These are phyloP conservation scores for Leptosphaerulina australis DNA, from an alignment of 2,329 filamentous ascomycete genomes.

Conservation along the genomic window DNA sequence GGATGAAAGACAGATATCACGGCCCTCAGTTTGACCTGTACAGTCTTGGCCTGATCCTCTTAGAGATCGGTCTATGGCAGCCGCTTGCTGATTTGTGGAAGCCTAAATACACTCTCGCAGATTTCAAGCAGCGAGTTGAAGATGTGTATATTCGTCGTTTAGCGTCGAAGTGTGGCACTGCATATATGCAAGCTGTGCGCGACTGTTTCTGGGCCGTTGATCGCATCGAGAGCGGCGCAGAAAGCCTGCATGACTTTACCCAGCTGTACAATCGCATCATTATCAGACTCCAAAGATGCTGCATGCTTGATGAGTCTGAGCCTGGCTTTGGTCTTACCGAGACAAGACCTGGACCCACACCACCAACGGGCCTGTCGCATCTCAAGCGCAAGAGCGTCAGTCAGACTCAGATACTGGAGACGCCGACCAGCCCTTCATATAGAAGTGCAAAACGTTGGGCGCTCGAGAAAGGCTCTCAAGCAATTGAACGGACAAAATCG, in stretches of 20 bases:
- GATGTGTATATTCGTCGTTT: constrained; percentile 69
- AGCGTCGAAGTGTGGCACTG: constrained; percentile 70
- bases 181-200: constrained; percentile 77
- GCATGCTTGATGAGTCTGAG: constrained; percentile 48
- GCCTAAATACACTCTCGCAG: constrained; percentile 63
- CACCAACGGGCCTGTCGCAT: constrained; percentile 29
- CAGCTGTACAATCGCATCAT: constrained; percentile 54
- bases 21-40: constrained; percentile 67
- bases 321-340: constrained; percentile 38
- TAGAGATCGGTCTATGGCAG: constrained; percentile 78
- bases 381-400: constrained; percentile 44
- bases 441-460: constrained; percentile 46
- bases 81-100: constrained; percentile 66
- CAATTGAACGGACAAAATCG: constrained; percentile 43
- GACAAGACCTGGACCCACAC: constrained; percentile 29
- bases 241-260: constrained; percentile 41
- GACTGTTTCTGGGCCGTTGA: constrained; percentile 75
- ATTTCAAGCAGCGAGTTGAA: constrained; percentile 69
- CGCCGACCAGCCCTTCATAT: constrained; percentile 41
- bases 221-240: constrained; percentile 32
- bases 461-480: constrained; percentile 44
- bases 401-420: constrained; percentile 34
- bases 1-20: constrained; percentile 34
- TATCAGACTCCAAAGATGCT: constrained; percentile 48
- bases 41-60: constrained; percentile 72